Evolutionary conservation across 306 rosid genomes (phyloP).

Genomic region (Macrotyloma uniflorum): DNA sequence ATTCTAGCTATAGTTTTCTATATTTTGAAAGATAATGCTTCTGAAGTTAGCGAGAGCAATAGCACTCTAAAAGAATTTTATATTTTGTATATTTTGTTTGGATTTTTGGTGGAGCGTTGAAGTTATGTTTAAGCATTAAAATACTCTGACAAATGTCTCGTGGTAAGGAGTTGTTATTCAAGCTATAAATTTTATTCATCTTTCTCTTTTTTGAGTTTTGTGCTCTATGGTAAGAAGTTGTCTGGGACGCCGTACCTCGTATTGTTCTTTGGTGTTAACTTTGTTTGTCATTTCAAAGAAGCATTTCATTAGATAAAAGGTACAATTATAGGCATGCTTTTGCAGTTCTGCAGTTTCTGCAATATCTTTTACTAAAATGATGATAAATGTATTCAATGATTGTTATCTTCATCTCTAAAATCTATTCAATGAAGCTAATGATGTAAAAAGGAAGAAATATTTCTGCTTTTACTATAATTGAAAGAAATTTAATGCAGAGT

Average conservation of each 20-base stretch:
- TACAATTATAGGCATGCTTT: constrained; percentile 21
- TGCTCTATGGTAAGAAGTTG: constrained; percentile 30
- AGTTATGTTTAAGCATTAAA: neutral
- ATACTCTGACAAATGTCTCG: neutral
- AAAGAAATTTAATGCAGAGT: neutral
- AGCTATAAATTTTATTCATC: neutral
- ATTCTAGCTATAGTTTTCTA: constrained; percentile 7
- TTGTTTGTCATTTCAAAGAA: constrained; percentile 22
- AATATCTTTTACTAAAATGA: neutral
- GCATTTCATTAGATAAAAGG: constrained; percentile 21
- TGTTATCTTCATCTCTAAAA: constrained; percentile 8
- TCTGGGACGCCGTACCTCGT: constrained; percentile 13
- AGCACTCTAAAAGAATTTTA: too few species aligned
- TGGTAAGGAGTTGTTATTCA: constrained; percentile 1
- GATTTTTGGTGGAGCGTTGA: too few species aligned
- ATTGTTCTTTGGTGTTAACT: constrained; percentile 19
- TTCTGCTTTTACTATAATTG: neutral
- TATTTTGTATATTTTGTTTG: too few species aligned
- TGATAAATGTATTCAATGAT: neutral
- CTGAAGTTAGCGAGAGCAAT: too few species aligned
- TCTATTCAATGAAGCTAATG: constrained; percentile 15
- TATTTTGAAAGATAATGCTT: too few species aligned
- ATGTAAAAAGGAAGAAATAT: constrained; percentile 14
- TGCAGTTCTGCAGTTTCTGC: constrained; percentile 5
- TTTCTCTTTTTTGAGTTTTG: constrained; percentile 21